Conservation (phyloP, 2,329 filamentous ascomycete species). For the Alternaria brassicicola region DNA sequence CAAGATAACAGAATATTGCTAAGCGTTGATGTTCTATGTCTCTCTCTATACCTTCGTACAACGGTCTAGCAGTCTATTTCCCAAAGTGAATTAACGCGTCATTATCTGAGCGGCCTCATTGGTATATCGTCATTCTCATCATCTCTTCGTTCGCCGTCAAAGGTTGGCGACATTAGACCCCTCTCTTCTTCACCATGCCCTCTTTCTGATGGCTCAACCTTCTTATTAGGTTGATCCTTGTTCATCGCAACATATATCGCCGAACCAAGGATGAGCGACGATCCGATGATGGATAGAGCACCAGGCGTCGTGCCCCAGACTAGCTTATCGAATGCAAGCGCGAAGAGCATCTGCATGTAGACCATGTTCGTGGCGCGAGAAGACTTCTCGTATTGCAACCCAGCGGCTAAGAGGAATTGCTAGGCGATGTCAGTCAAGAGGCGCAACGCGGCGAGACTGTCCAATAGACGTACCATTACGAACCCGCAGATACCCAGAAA, state of each 20-base stretch:
- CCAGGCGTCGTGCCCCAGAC: conserved; percentile 67
- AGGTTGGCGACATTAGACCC: conserved; percentile 35
- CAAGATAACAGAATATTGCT: background rate
- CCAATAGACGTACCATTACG: conserved; percentile 60
- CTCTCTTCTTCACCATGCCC: conserved; percentile 42
- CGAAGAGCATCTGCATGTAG: conserved; percentile 74
- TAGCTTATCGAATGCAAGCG: conserved; percentile 67
- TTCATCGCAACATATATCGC: conserved; percentile 69
- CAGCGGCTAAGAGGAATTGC: conserved; percentile 83
- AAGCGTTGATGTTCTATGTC: background rate
- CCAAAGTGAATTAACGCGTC: background rate
- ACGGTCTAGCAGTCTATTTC: background rate
- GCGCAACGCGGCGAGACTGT: background rate
- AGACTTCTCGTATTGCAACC: conserved; percentile 73
- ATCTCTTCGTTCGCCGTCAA: conserved; percentile 15
- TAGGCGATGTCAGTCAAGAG: conserved; percentile 19
- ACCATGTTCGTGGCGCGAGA: conserved; percentile 69
- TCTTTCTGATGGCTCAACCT: conserved; percentile 15
- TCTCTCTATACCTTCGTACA: background rate
- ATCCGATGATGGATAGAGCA: conserved; percentile 64
- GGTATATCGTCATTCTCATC: conserved; percentile 21
- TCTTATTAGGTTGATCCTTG: conserved; percentile 48
- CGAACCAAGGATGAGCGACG: conserved; percentile 67
- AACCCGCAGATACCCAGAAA: conserved; percentile 78
- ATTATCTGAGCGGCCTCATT: conserved; percentile 27